phyloP scores from a whole-genome alignment of 805 yeast genomes.

The Saturnispora diversa region DNA sequence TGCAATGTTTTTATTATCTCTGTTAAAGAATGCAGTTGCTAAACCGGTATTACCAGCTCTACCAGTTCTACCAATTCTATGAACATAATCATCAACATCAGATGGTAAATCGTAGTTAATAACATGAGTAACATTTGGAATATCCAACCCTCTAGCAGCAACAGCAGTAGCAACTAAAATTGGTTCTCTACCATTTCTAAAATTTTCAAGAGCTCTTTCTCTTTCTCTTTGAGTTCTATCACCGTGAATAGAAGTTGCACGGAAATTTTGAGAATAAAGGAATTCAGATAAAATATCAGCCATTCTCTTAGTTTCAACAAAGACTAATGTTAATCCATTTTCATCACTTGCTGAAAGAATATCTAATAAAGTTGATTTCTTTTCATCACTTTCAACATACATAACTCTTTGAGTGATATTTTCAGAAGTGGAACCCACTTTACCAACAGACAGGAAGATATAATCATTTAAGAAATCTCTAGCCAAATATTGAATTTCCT shows the following conservation, averaged over 20 bases:
- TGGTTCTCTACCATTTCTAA: slow-evolving; percentile 87
- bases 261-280: slow-evolving; percentile 80
- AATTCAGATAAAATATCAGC: slow-evolving; percentile 94
- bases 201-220: slow-evolving; percentile 92
- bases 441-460: slow-evolving; percentile 93
- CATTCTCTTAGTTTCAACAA: slow-evolving; percentile 98
- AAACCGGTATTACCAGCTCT: slow-evolving; percentile 99
- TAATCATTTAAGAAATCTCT: slow-evolving; percentile 94
- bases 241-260: slow-evolving; percentile 98
- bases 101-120: slow-evolving; percentile 95
- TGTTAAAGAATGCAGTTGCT: slow-evolving; percentile 97
- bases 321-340: slow-evolving; percentile 80
- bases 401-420: slow-evolving; percentile 91
- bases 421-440: slow-evolving; percentile 98
- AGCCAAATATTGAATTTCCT: slow-evolving; percentile 94
- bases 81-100: slow-evolving; percentile 97
- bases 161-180: slow-evolving; percentile 98
- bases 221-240: slow-evolving; percentile 97
- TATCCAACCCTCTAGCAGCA: slow-evolving; percentile 99
- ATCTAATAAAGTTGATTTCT: slow-evolving; percentile 83
- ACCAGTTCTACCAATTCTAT: slow-evolving; percentile 99
- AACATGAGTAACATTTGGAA: slow-evolving; percentile 97
- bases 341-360: slow-evolving; percentile 71
- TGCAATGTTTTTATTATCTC: slow-evolving; percentile 83
- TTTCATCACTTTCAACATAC: slow-evolving; percentile 89